Evolutionary conservation across 352 stramenopile genomes (phyloP), one percentile per base, ranked within the genome.

Genomic region (Globisporangium lucens): DNA sequence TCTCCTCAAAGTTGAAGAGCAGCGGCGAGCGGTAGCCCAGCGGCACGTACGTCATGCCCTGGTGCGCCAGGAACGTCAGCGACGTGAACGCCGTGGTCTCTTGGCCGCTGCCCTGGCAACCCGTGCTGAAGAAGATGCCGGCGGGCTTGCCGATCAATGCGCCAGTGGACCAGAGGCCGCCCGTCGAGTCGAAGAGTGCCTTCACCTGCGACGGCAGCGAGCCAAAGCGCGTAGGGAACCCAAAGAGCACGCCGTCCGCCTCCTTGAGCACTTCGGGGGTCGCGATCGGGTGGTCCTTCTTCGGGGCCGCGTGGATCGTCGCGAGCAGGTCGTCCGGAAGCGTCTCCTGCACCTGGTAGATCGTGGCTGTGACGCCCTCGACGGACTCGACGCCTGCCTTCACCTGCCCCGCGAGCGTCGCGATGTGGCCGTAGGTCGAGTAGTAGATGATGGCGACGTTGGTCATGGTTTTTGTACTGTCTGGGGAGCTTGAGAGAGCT

Each of bases 211-310:
- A 75, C 7, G 75, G 68, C 30, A 82, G 58, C 63, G 85, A 85
- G 70, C 90, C 90, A 67, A 91, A 97, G 30, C 90, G 83, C 41
- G 89, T 95, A 22, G 83, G 80, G 65, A 97, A 73, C 53, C 90
- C 91, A 65, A 97, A 97, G 33, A 97, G 63, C 66, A 97, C 75
- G 43, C 88, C 89, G 66, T 97, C 89, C 27, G 73, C 73, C 51
- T 89, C 77, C 20, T 63, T 59, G 56, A 96, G 74, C 41, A 85
- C 73, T 13, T 83, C 77, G 1, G 83, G 62, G 20, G 76, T 81
- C 29, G 84, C 80, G 22, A 93, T 65, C 51, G 84, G 83, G 72
- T 83, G 56, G 59, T 83, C 75, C 47, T 79, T 74, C 74, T 93
- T 91, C 15, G 83, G 76, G 27, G 80, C 72, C 30, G 89, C 89